Conservation (phyloP, 1,284 basidiomycete species). For the Cronartium ribicola region DNA sequence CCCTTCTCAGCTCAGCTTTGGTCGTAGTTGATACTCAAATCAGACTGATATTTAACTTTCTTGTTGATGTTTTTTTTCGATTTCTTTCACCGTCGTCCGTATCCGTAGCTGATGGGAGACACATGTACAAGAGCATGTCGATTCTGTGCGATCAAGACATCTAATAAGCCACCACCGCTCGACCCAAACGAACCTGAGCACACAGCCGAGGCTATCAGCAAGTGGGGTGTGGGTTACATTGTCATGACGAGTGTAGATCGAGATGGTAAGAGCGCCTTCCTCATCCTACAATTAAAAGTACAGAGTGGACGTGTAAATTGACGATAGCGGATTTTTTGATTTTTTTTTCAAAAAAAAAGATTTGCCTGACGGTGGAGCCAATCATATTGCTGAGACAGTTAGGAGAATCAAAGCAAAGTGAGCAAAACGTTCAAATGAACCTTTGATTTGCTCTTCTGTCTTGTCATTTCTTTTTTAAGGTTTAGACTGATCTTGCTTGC, state of each 20-base stretch:
- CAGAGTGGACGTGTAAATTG: too few species aligned
- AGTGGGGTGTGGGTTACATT: slow-evolving; percentile 98
- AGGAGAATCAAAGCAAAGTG: slow-evolving; percentile 90
- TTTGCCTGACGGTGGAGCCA: slow-evolving; percentile 81
- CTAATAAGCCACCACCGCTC: slow-evolving; percentile 75
- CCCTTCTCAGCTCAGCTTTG: not conserved
- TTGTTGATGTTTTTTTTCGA: slow-evolving; percentile 11
- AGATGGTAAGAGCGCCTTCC: slow-evolving; percentile 64
- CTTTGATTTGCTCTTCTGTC: not conserved
- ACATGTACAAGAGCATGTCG: slow-evolving; percentile 96
- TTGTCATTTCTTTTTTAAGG: not conserved
- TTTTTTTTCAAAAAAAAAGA: slow-evolving; percentile 54
- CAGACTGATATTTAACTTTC: not conserved
- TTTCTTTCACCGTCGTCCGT: slow-evolving; percentile 8
- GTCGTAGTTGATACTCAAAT: not conserved
- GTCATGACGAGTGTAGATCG: slow-evolving; percentile 95
- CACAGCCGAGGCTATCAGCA: slow-evolving; percentile 94
- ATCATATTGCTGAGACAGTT: slow-evolving; percentile 92
- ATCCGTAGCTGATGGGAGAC: slow-evolving; percentile 88
- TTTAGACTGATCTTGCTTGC: not conserved
- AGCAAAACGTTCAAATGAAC: slow-evolving; percentile 45
- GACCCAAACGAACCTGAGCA: slow-evolving; percentile 97
- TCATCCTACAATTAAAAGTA: too few species aligned
- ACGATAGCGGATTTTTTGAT: not conserved
- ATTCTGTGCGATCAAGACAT: slow-evolving; percentile 97